These are phyloP conservation scores for Pelargonium cotyledonis DNA, from an alignment of 441 rosid genomes.

Conservation along the genomic window DNA sequence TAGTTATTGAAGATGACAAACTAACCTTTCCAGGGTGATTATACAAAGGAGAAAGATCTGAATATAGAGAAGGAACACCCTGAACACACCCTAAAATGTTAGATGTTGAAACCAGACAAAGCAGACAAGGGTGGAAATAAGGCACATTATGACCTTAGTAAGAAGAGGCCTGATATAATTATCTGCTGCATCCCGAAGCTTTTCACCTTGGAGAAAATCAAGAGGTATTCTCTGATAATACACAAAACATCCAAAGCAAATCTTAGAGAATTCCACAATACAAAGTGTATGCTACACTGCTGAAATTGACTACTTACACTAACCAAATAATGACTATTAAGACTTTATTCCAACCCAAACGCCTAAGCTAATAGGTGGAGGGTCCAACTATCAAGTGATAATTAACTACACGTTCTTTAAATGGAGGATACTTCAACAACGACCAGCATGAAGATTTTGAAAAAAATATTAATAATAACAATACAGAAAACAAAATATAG, in stretches of 20 bases:
- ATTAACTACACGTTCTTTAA: background rate
- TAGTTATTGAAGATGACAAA: conserved; percentile 14
- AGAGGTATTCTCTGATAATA: conserved; percentile 84
- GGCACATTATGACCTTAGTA: conserved; percentile 53
- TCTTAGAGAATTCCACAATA: conserved; percentile 1
- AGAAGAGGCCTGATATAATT: conserved; percentile 77
- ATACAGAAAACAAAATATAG: background rate
- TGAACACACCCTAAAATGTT: conserved; percentile 23
- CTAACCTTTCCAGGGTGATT: conserved; percentile 80
- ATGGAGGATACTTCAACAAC: background rate
- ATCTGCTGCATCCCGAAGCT: conserved; percentile 74
- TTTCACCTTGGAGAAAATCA: conserved; percentile 88
- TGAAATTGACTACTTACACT: background rate
- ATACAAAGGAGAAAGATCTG: conserved; percentile 92
- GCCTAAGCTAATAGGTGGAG: background rate
- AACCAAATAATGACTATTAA: background rate
- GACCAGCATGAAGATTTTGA: background rate
- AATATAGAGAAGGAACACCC: conserved; percentile 98
- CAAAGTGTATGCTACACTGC: background rate
- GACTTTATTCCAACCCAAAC: background rate
- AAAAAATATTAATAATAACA: no score
- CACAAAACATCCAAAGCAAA: conserved; percentile 1
- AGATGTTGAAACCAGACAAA: conserved; percentile 13
- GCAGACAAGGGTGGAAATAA: conserved; percentile 7
- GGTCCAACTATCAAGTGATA: background rate